A percentile compares a stretch with the other conserved stretches of the same genome.
phyloP scores from a whole-genome alignment of 176 grass and related monocot genomes.

The Zoysia japonica region DNA sequence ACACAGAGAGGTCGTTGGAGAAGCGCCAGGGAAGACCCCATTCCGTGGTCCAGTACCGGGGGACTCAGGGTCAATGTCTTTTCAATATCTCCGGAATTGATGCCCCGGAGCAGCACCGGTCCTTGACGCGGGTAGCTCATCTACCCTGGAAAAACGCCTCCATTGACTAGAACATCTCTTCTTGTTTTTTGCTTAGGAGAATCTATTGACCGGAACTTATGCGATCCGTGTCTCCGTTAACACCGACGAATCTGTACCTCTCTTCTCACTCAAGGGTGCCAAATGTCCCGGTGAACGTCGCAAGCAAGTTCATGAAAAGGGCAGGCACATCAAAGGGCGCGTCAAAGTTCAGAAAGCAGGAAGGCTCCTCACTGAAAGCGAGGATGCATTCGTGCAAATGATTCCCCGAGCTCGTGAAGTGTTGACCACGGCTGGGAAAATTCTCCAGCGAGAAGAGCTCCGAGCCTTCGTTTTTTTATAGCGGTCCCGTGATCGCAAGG shows the following conservation, averaged over 20 bases:
- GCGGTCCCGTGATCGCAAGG: neutral
- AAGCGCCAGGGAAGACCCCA: neutral
- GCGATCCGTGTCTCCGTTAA: neutral
- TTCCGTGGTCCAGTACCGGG: neutral
- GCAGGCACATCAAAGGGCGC: neutral
- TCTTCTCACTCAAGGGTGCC: neutral
- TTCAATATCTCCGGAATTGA: neutral
- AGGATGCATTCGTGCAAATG: neutral
- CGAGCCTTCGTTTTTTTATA: neutral
- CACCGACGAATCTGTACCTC: neutral
- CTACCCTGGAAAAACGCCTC: neutral
- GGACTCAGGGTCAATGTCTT: slow-evolving; percentile 5
- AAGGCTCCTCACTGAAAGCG: neutral
- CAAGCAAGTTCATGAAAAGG: neutral
- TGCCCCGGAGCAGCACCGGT: neutral
- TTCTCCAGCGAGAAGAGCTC: neutral
- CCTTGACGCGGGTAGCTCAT: neutral
- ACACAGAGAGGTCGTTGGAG: neutral
- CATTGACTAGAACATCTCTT: neutral
- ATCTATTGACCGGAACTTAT: neutral
- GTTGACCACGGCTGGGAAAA: neutral
- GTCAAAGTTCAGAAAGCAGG: neutral
- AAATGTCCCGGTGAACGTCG: neutral
- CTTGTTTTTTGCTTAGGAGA: too few species aligned
- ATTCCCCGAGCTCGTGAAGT: neutral